Conservation (phyloP, 768 basidiomycete species). For the Guyanaporus albipodus region DNA sequence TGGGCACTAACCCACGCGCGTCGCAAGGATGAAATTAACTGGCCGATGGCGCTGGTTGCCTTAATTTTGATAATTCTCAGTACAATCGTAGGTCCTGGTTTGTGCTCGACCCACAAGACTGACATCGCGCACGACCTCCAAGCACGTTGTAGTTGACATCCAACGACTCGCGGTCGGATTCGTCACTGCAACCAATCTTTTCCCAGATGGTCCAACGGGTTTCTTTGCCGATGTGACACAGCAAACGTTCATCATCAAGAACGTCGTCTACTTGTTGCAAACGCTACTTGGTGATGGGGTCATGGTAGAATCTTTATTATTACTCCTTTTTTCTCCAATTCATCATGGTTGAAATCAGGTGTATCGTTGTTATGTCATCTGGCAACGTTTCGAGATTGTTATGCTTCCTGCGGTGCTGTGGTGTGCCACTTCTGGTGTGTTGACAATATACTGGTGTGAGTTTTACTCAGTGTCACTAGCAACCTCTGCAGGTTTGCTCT, state of each 20-base stretch:
- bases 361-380: constrained; percentile 24
- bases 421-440: constrained; percentile 17
- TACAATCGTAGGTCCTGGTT: constrained; percentile 9
- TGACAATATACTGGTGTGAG: neutral
- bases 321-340: neutral
- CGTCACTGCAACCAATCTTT: constrained; percentile 13
- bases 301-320: constrained; percentile 2
- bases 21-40: constrained; percentile 14
- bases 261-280: constrained; percentile 23
- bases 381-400: constrained; percentile 14
- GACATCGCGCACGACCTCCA: neutral
- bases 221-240: constrained; percentile 30
- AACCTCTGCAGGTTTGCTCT: constrained; percentile 10
- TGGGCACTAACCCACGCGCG: constrained; percentile 22
- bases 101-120: neutral
- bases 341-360: constrained; percentile 6
- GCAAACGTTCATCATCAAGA: constrained; percentile 31
- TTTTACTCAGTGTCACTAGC: constrained; percentile 2
- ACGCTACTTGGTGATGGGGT: constrained; percentile 22
- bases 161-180: constrained; percentile 26
- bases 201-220: constrained; percentile 23
- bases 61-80: constrained; percentile 21
- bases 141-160: constrained; percentile 25
- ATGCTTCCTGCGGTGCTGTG: constrained; percentile 14
- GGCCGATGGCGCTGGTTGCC: constrained; percentile 22